Evolutionary conservation across 129 eudicot genomes (phyloP).

Genomic region (Centrapalus pauciflorus): DNA sequence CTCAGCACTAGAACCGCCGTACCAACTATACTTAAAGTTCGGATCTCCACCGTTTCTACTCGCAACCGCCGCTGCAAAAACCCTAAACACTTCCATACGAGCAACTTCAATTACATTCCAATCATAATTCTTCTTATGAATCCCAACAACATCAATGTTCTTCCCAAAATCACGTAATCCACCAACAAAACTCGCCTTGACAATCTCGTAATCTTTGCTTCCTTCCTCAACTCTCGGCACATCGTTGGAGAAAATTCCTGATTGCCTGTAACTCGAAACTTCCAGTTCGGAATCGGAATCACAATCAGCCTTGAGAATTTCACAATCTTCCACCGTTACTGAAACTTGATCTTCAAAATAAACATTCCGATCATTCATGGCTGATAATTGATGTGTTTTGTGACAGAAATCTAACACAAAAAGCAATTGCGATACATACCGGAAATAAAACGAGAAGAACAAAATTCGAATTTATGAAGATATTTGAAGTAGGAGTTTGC

Average conservation of each 20-base stretch:
- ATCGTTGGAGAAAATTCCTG: not conserved
- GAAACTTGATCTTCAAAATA: constrained; percentile 3
- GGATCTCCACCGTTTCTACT: constrained; percentile 20
- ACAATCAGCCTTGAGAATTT: not conserved
- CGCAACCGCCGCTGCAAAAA: constrained; percentile 24
- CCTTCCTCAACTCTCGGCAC: constrained; percentile 12
- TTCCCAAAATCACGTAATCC: not conserved
- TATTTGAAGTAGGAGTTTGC: not conserved
- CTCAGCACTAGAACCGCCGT: constrained; percentile 28
- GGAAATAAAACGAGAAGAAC: not conserved
- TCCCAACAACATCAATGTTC: not conserved
- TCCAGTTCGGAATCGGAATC: not conserved
- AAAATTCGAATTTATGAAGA: not conserved
- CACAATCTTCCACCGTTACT: not conserved
- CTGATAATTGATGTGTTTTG: not conserved
- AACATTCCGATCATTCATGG: not conserved
- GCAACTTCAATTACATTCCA: constrained; percentile 17
- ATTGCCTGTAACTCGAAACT: not conserved
- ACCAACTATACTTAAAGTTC: constrained; percentile 26
- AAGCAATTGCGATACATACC: not conserved
- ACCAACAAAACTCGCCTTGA: constrained; percentile 14
- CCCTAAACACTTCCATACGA: constrained; percentile 13
- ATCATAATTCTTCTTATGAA: constrained; percentile 21
- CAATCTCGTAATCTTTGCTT: not conserved
- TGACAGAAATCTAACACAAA: not conserved